A percentile compares a stretch with the other conserved stretches of the same genome.
phyloP scores from a whole-genome alignment of 306 rosid genomes.

The Ammopiptanthus mongolicus region DNA sequence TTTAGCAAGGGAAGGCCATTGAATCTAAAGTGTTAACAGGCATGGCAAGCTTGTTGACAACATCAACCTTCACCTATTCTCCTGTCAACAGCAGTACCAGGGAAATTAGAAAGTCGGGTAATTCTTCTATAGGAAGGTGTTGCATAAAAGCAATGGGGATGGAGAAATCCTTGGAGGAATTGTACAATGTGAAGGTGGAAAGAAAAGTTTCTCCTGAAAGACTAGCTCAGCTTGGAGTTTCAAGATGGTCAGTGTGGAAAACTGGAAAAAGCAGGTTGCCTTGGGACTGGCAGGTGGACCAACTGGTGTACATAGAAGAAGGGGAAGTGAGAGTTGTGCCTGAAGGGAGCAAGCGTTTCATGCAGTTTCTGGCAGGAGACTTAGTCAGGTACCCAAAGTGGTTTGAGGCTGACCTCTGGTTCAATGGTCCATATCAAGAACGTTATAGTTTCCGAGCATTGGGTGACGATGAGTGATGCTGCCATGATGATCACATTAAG shows the following conservation, averaged over 20 bases:
- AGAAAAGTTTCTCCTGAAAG: constrained; percentile 52
- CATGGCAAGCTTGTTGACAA: constrained; percentile 51
- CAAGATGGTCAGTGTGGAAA: constrained; percentile 89
- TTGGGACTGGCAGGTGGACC: constrained; percentile 97
- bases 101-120: constrained; percentile 19
- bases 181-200: constrained; percentile 74
- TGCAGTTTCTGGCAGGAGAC: constrained; percentile 83
- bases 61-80: constrained; percentile 38
- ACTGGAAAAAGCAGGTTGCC: constrained; percentile 72
- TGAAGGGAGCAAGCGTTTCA: constrained; percentile 73
- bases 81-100: constrained; percentile 24
- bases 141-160: constrained; percentile 49
- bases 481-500: neutral
- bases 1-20: constrained; percentile 1
- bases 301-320: constrained; percentile 83
- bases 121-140: constrained; percentile 7
- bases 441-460: constrained; percentile 75
- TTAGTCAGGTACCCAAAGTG: constrained; percentile 80
- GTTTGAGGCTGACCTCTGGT: constrained; percentile 89
- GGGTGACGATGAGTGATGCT: constrained; percentile 56
- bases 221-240: constrained; percentile 64
- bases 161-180: constrained; percentile 77
- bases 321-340: constrained; percentile 91
- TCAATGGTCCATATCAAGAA: constrained; percentile 83
- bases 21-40: neutral